phyloP scores from a whole-genome alignment of 306 rosid genomes.

The Begonia loranthoides region DNA sequence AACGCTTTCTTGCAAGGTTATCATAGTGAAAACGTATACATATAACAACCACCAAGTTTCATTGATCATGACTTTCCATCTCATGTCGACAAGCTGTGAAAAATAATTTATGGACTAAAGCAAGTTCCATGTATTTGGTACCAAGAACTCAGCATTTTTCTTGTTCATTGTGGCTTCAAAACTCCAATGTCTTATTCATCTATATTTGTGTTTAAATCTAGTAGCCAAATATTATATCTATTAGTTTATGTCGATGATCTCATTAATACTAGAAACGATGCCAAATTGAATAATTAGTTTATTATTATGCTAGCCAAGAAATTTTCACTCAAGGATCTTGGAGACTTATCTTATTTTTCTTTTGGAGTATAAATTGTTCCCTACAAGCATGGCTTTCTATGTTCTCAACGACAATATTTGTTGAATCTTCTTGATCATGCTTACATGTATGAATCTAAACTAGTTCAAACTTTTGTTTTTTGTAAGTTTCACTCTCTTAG shows the following conservation, averaged over 20 bases:
- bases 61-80: neutral
- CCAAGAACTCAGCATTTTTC: neutral
- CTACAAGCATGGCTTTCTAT: no score
- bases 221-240: neutral
- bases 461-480: no score
- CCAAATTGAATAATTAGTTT: no score
- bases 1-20: neutral
- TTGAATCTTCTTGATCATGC: no score
- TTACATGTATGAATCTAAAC: no score
- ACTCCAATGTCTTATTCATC: neutral
- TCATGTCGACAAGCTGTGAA: neutral
- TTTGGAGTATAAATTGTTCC: neutral
- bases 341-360: neutral
- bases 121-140: conserved; percentile 1
- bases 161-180: neutral
- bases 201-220: neutral
- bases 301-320: neutral
- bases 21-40: neutral
- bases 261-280: neutral
- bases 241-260: neutral
- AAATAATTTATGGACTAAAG: neutral
- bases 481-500: no score
- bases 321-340: neutral
- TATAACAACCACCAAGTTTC: conserved; percentile 1
- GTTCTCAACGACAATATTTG: no score